Conservation (phyloP, 495 filamentous ascomycete genomes). For the Aspergillus incahuasiensis region DNA sequence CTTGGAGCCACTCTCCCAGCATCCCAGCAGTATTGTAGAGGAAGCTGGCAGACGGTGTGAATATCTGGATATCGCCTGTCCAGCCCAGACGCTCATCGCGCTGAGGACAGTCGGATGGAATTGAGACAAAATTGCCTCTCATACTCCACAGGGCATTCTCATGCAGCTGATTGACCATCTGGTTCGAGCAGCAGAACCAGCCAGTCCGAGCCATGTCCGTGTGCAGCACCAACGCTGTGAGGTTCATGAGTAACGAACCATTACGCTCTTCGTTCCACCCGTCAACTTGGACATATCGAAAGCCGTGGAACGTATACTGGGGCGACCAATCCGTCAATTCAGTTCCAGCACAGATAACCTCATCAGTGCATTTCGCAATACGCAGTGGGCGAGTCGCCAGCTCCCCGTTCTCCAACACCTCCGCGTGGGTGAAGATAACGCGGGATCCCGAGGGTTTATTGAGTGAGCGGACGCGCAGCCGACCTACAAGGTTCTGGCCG, state of each 20-base stretch:
- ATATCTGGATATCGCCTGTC: constrained; percentile 54
- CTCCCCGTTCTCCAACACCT: constrained; percentile 50
- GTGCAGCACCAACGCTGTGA: constrained; percentile 46
- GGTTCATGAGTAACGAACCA: constrained; percentile 8
- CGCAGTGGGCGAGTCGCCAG: constrained; percentile 44
- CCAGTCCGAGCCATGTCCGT: constrained; percentile 48
- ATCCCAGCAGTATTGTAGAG: constrained; percentile 49
- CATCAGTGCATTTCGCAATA: constrained; percentile 37
- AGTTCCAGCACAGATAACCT: constrained; percentile 17
- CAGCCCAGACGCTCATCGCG: constrained; percentile 56
- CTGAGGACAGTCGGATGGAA: constrained; percentile 55
- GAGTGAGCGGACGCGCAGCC: constrained; percentile 27
- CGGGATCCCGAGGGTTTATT: constrained; percentile 26
- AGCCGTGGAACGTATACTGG: constrained; percentile 55
- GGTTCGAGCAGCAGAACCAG: constrained; percentile 43
- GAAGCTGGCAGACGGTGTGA: constrained; percentile 47
- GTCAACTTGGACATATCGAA: constrained; percentile 49
- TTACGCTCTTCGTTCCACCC: constrained; percentile 31
- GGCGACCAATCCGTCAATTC: constrained; percentile 21
- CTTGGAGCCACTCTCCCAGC: constrained; percentile 47
- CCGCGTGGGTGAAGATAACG: constrained; percentile 37
- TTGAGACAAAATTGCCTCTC: constrained; percentile 51
- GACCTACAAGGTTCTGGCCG: constrained; percentile 51
- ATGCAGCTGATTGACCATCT: constrained; percentile 46
- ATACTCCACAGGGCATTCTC: constrained; percentile 51